Base-by-base conservation (phyloP, 2,329 filamentous ascomycete genomes). In the Cladosporium velox region DNA sequence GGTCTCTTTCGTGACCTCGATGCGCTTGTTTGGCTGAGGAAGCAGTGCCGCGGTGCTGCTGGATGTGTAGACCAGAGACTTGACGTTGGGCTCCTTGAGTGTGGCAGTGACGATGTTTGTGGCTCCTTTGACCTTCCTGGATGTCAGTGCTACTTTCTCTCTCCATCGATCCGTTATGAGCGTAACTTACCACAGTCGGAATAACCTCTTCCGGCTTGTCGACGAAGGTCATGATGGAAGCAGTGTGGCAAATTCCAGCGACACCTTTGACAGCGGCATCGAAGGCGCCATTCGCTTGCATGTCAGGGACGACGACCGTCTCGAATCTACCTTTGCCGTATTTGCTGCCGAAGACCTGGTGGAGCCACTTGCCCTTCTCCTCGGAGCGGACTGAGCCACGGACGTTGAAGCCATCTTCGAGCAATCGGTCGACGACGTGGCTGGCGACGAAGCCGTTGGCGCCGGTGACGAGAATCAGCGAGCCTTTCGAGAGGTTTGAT, bases 181-280 rank as follows among this genome's bases (percentile, higher is more conserved):
- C 2, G 24, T 15, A 51, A 51, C 47, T 8, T 51, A 51, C 47
- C 47, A 51, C 47, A 4, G 12, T 15, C 0, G 79, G 74, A 21
- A 86, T 81, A 5, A 83, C 79, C 0, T 75, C 69, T 5, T 82
- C 71, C 1, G 82, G 79, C 15, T 84, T 73, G 3, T 83, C 73
- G 3, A 83, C 72, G 41, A 80, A 78, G 0, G 71, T 75, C 5
- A 71, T 52, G 26, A 68, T 67, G 64, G 58, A 76, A 70, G 70
- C 75, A 44, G 72, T 59, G 67, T 72, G 78, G 74, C 79, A 70
- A 54, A 83, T 74, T 67, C 77, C 79, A 14, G 73, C 74, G 35
- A 79, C 77, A 3, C 75, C 79, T 55, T 77, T 70, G 65, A 81
- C 74, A 14, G 79, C 79, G 26, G 79, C 73, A 35, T 82, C 76